A percentile compares a stretch with the other conserved stretches of the same genome.
Conservation (phyloP, 116 monocot genomes). For the Cymodocea nodosa region DNA sequence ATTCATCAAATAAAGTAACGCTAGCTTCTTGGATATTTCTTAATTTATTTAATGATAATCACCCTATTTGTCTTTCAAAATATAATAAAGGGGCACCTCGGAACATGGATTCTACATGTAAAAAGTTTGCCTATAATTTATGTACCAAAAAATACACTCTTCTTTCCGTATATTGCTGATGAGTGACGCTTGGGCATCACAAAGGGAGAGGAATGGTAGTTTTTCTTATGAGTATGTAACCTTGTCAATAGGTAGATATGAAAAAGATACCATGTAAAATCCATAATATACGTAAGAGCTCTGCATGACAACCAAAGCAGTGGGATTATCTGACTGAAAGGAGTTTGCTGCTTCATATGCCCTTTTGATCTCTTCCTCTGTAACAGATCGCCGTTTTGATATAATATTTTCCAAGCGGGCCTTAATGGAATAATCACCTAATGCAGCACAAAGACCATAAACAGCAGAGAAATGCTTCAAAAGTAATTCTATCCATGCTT, state of each 20-base stretch:
- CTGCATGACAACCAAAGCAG: slow-evolving; percentile 15
- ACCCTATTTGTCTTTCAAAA: too few species aligned
- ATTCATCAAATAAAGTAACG: too few species aligned
- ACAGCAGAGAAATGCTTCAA: neutral
- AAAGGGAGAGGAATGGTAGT: too few species aligned
- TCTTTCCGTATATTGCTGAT: too few species aligned
- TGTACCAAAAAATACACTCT: too few species aligned
- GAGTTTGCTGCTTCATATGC: slow-evolving; percentile 16
- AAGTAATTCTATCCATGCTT: neutral
- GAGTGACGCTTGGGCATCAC: too few species aligned
- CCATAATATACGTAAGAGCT: slow-evolving; percentile 28
- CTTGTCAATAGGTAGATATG: neutral
- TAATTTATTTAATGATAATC: too few species aligned
- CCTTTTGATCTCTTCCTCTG: slow-evolving; percentile 21
- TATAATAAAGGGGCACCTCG: too few species aligned
- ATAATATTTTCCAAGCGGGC: slow-evolving; percentile 6
- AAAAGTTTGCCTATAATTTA: too few species aligned
- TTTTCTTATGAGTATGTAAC: too few species aligned
- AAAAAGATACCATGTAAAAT: slow-evolving; percentile 33
- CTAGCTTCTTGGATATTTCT: too few species aligned
- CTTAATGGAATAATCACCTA: neutral
- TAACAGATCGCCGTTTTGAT: slow-evolving; percentile 21
- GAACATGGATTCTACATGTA: too few species aligned
- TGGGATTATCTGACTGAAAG: slow-evolving; percentile 30
- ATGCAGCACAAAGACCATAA: neutral